phyloP scores from a whole-genome alignment of 2,329 filamentous ascomycete genomes.

The Berkeleyomyces basicola region DNA sequence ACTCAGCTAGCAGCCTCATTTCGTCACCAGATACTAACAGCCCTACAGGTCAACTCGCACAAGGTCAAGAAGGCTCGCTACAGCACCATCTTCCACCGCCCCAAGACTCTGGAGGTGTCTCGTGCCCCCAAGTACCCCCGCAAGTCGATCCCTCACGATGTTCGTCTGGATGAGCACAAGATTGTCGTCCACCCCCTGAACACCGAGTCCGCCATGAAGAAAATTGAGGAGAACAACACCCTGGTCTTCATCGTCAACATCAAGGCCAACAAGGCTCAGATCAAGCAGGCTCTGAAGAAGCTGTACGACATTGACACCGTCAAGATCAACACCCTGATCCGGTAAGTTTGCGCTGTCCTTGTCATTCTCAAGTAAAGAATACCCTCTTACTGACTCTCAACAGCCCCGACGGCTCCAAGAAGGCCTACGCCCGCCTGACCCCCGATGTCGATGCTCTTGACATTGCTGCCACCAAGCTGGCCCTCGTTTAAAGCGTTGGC shows the following conservation, averaged over 20 bases:
- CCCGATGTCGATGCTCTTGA: slow-evolving; percentile 95
- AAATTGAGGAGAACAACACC: slow-evolving; percentile 99
- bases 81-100: slow-evolving; percentile 90
- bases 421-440: slow-evolving; percentile 92
- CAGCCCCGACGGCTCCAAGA: slow-evolving; percentile 93
- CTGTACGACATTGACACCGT: slow-evolving; percentile 95
- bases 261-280: slow-evolving; percentile 99
- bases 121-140: slow-evolving; percentile 91
- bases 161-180: slow-evolving; percentile 94
- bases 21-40: background rate
- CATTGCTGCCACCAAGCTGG: slow-evolving; percentile 97
- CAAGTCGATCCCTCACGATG: slow-evolving; percentile 79
- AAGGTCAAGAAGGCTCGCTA: slow-evolving; percentile 87
- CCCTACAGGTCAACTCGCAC: slow-evolving; percentile 38
- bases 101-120: slow-evolving; percentile 87
- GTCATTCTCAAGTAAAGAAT: background rate
- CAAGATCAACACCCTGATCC: slow-evolving; percentile 99
- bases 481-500: slow-evolving; percentile 61
- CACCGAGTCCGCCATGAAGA: slow-evolving; percentile 99
- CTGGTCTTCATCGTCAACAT: slow-evolving; percentile 93
- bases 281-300: slow-evolving; percentile 96
- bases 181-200: slow-evolving; percentile 96
- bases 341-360: slow-evolving; percentile 38
- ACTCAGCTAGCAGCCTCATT: background rate
- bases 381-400: background rate